Evolutionary conservation across 2,329 filamentous ascomycete genomes (phyloP).

Genomic region (Phaeophleospora eucalypticola): DNA sequence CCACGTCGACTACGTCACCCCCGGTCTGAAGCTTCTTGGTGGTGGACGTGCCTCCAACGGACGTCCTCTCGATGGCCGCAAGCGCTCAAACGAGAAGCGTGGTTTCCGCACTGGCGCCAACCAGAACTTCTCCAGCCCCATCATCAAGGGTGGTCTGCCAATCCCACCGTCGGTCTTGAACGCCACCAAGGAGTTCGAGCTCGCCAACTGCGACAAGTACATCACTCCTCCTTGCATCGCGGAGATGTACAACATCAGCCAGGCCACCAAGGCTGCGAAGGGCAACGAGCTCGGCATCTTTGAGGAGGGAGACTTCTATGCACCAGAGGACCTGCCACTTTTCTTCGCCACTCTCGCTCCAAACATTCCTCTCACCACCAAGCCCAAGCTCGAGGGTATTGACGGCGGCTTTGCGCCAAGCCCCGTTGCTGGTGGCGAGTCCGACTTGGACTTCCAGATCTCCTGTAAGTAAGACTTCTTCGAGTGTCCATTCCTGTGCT

Average conservation of each 20-base stretch:
- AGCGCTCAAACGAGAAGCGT: slow-evolving; percentile 14
- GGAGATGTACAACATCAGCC: slow-evolving; percentile 42
- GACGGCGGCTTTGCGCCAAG: slow-evolving; percentile 26
- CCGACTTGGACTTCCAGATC: slow-evolving; percentile 13
- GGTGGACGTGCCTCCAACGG: slow-evolving; percentile 15
- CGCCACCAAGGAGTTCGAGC: slow-evolving; percentile 7
- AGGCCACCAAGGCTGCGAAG: slow-evolving; percentile 34
- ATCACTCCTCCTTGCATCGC: slow-evolving; percentile 9
- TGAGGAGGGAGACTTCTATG: slow-evolving; percentile 43
- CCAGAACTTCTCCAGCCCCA: slow-evolving; percentile 14
- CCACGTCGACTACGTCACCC: slow-evolving; percentile 56
- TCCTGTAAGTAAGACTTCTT: not conserved
- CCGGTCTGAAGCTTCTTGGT: slow-evolving; percentile 48
- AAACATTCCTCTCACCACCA: slow-evolving; percentile 21
- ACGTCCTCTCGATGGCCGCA: slow-evolving; percentile 8
- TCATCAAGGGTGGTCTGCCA: slow-evolving; percentile 1
- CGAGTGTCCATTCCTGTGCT: slow-evolving; percentile 7
- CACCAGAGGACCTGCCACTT: slow-evolving; percentile 43
- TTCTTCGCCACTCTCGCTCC: slow-evolving; percentile 39
- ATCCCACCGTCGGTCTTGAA: slow-evolving; percentile 11
- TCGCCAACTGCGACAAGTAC: slow-evolving; percentile 24
- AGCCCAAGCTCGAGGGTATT: slow-evolving; percentile 28
- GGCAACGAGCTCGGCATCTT: slow-evolving; percentile 48
- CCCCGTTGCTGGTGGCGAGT: slow-evolving; percentile 40
- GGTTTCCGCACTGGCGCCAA: slow-evolving; percentile 13